Conservation (phyloP, 202 grass and related monocot genomes). For the Brachypodium distachyon region DNA sequence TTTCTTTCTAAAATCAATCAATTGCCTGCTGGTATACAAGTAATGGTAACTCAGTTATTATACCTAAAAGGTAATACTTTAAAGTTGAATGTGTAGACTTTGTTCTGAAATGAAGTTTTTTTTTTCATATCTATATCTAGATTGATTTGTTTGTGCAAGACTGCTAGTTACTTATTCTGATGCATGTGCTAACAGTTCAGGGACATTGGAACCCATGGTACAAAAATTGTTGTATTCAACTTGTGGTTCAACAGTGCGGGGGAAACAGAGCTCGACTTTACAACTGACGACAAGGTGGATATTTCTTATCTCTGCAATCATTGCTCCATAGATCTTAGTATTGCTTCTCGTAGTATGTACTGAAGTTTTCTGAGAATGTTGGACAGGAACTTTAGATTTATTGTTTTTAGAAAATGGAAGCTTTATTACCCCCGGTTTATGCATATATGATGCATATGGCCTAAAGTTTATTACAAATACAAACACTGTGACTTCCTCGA, state of each 20-base stretch:
- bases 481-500: too few species aligned
- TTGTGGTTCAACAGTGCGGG: conserved; percentile 67
- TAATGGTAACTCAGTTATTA: not conserved
- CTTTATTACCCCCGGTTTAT: too few species aligned
- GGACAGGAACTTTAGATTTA: too few species aligned
- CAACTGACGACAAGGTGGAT: conserved; percentile 40
- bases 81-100: not conserved
- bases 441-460: too few species aligned
- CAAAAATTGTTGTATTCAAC: conserved; percentile 67
- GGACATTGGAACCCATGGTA: conserved; percentile 57
- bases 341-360: not conserved
- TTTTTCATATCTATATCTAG: not conserved
- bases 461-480: too few species aligned
- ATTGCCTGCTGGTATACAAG: not conserved
- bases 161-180: conserved; percentile 2
- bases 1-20: not conserved
- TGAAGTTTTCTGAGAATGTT: too few species aligned
- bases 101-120: not conserved
- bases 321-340: not conserved
- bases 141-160: not conserved
- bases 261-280: conserved; percentile 75
- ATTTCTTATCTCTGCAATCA: not conserved
- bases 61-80: not conserved
- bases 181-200: conserved; percentile 41
- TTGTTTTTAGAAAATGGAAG: too few species aligned